These are phyloP conservation scores for Solanum okadae DNA, from an alignment of 257 asterid species.

Conservation along the genomic window DNA sequence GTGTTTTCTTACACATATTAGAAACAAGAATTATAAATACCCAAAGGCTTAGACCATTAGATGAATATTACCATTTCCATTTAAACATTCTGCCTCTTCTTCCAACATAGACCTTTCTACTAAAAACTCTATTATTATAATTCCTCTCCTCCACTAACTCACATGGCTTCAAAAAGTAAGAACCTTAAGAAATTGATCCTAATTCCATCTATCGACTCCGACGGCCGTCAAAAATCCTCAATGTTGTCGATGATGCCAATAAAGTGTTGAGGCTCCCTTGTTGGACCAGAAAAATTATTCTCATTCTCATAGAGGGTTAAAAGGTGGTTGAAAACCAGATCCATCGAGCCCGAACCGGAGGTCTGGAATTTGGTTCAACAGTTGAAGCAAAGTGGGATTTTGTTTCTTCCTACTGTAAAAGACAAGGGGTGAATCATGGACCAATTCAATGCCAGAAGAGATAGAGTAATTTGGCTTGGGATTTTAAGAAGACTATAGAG, in stretches of 20 bases:
- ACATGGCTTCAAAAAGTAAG: neutral
- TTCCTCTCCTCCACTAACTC: no score
- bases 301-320: conserved; percentile 73
- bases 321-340: conserved; percentile 59
- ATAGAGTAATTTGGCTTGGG: conserved; percentile 80
- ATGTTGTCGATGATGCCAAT: conserved; percentile 29
- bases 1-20: no score
- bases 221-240: conserved; percentile 30
- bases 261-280: conserved; percentile 67
- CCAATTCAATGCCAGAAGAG: conserved; percentile 92
- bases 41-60: neutral
- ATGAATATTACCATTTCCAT: neutral
- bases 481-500: conserved; percentile 76
- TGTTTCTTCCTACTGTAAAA: conserved; percentile 64
- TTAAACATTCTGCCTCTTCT: neutral
- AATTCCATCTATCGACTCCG: conserved; percentile 28
- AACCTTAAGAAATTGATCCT: conserved; percentile 43
- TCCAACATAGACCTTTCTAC: neutral
- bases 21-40: neutral
- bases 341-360: conserved; percentile 38
- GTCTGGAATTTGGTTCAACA: conserved; percentile 51
- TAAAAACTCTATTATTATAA: no score
- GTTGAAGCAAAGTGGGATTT: conserved; percentile 84
- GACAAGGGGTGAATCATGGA: conserved; percentile 85
- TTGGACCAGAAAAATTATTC: conserved; percentile 78